phyloP scores from a whole-genome alignment of 805 yeast species.

The Torulaspora delbrueckii region DNA sequence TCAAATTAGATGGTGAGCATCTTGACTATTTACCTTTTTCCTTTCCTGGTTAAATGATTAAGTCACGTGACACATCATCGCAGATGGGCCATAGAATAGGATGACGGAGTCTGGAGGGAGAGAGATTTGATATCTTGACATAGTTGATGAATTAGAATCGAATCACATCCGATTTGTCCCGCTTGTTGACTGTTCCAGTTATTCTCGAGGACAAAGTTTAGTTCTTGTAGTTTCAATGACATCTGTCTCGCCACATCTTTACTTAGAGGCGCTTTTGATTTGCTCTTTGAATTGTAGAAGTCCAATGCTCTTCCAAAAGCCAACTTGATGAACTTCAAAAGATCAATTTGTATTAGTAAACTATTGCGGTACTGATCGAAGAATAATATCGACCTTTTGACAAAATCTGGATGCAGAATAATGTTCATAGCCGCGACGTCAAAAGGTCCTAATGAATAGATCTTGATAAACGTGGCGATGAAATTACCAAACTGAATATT shows the following conservation, averaged over 20 bases:
- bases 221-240: constrained; percentile 11
- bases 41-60: neutral
- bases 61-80: constrained; percentile 3
- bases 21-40: constrained; percentile 9
- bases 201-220: constrained; percentile 16
- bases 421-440: constrained; percentile 18
- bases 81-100: neutral
- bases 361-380: constrained; percentile 31
- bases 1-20: neutral
- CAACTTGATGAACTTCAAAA: constrained; percentile 31
- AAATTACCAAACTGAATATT: constrained; percentile 27
- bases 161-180: constrained; percentile 33
- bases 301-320: constrained; percentile 24
- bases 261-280: constrained; percentile 2
- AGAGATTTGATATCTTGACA: constrained; percentile 28
- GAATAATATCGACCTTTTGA: constrained; percentile 19
- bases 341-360: constrained; percentile 34
- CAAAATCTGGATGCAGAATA: constrained; percentile 17
- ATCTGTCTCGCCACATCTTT: constrained; percentile 2
- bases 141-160: constrained; percentile 33
- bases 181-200: constrained; percentile 25
- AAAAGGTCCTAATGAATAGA: constrained; percentile 26
- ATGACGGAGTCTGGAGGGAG: neutral
- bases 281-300: constrained; percentile 2
- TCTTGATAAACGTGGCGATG: constrained; percentile 23